Base-by-base conservation (phyloP, 495 filamentous ascomycete species). In the Cercophora newfieldiana region DNA sequence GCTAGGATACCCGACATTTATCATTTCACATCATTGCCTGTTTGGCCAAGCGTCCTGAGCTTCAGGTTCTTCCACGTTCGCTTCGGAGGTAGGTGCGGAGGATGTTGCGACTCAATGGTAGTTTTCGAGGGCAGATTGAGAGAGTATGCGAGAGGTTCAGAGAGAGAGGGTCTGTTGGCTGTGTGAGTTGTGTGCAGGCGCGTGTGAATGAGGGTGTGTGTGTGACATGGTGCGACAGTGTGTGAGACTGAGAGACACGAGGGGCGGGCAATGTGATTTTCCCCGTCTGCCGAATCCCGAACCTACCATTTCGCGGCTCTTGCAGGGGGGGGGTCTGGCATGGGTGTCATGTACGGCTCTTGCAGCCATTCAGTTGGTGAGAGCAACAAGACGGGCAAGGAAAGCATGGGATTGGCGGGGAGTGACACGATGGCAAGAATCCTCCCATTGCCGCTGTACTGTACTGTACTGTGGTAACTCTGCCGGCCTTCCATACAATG, bases 1-100 rank as follows among this genome's bases (percentile, higher is more conserved):
- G 58, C 14, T 48, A 58, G 58, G 58, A 60, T 60, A 60, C 58
- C 58, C 58, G 58, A 31, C 31, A 60, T 48, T 48, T 47, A 24
- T 25, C 26, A 25, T 48, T 60, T 48, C 37, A 24, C 30, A 5
- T 24, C 21, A 26, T 21, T 59, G 12, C 8, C n/a, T 24, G n/a
- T 25, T 22, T 60, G 30, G n/a, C 29, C 31, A 6, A 19, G 18
- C 30, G 1, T 31, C 28, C 18, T 14, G 37, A 14, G 37, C 28
- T 57, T 31, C 28, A 57, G 30, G 24, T 31, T 26, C 19, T 58
- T 58, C 55, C 33, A 26, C 25, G 8, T 58, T 58, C 12, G 25
- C 29, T 58, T 33, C 14, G 26, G 29, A 28, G 6, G 18, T 14
- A 30, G 7, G 26, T 7, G 26, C 18, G 26, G 55, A 30, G 55